Conservation (phyloP, 2,329 filamentous ascomycete species). For the Westerdykella sp. region DNA sequence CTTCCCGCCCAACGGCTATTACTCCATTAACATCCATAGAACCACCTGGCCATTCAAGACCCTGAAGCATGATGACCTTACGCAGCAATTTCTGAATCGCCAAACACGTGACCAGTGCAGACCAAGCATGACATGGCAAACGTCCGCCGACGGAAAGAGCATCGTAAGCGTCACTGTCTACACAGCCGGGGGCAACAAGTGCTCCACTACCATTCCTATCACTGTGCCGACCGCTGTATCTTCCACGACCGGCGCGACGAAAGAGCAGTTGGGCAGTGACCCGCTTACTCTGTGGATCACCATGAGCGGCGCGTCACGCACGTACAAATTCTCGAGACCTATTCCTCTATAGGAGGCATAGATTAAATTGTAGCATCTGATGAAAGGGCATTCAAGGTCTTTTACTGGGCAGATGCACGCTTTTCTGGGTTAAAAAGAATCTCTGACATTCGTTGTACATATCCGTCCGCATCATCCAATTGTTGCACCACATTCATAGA, state of each 20-base stretch:
- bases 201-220: constrained; percentile 48
- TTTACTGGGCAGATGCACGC: not conserved
- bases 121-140: constrained; percentile 45
- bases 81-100: constrained; percentile 47
- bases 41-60: constrained; percentile 50
- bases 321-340: constrained; percentile 27
- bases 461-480: not conserved
- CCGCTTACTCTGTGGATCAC: constrained; percentile 37
- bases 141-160: constrained; percentile 37
- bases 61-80: constrained; percentile 52
- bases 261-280: constrained; percentile 49
- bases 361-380: not conserved
- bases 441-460: not conserved
- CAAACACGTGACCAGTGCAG: constrained; percentile 50
- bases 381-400: not conserved
- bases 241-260: constrained; percentile 40
- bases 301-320: constrained; percentile 32
- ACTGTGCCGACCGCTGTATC: constrained; percentile 47
- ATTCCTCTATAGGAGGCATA: constrained; percentile 16
- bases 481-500: not conserved
- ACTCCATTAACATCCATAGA: constrained; percentile 9
- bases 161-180: constrained; percentile 49
- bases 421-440: not conserved
- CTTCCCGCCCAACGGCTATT: not conserved
- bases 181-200: constrained; percentile 45